These are phyloP conservation scores for Tripterygium wilfordii DNA, from an alignment of 177 flowering plant species.

Conservation along the genomic window DNA sequence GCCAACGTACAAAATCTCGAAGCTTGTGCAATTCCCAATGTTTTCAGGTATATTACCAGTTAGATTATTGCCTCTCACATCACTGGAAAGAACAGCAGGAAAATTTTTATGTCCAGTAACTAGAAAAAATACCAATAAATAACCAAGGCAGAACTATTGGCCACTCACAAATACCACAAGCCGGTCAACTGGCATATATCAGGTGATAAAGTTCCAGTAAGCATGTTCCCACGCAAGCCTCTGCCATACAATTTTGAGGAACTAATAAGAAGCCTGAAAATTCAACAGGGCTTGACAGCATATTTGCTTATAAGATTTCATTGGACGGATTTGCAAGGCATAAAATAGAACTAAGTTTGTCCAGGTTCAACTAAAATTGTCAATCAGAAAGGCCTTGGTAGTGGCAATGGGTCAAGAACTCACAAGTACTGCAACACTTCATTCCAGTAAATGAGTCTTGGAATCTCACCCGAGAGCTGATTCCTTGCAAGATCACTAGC, in stretches of 20 bases:
- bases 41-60: constrained; percentile 76
- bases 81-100: constrained; percentile 35
- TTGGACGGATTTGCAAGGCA: neutral
- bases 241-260: constrained; percentile 21
- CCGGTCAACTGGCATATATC: constrained; percentile 95
- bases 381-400: no score
- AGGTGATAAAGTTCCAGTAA: constrained; percentile 74
- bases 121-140: no score
- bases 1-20: constrained; percentile 70
- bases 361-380: no score
- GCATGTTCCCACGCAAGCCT: constrained; percentile 66
- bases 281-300: neutral
- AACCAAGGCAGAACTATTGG: no score
- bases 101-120: neutral
- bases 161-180: constrained; percentile 89
- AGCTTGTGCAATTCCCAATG: constrained; percentile 95
- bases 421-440: constrained; percentile 91
- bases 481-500: constrained; percentile 80
- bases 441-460: constrained; percentile 88
- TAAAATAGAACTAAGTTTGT: neutral
- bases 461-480: constrained; percentile 79
- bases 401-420: constrained; percentile 12
- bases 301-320: no score
- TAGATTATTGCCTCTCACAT: constrained; percentile 77
- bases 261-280: neutral